Percentiles rank a stretch among this genome's conserved stretches.
Evolutionary conservation across 2,329 filamentous ascomycete species (phyloP).

Genomic region (Talaromyces funiculosus): DNA sequence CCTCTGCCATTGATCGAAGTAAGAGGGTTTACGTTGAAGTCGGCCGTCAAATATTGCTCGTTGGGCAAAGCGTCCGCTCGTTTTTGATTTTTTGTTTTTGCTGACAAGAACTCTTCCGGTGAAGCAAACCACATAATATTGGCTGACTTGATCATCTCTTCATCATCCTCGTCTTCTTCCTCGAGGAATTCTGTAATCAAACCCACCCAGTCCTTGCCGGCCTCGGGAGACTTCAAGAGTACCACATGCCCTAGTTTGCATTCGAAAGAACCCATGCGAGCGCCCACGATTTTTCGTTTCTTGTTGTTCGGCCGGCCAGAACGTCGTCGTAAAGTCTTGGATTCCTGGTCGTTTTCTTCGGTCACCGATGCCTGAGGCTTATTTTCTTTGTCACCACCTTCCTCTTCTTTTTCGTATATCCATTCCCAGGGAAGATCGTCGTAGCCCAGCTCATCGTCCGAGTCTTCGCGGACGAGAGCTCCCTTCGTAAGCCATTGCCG

Average conservation of each 20-base stretch:
- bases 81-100: constrained; percentile 67
- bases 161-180: constrained; percentile 62
- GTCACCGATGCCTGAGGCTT: constrained; percentile 16
- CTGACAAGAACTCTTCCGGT: constrained; percentile 76
- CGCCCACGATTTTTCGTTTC: constrained; percentile 62
- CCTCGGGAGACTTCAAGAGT: constrained; percentile 78
- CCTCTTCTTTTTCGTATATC: constrained; percentile 56
- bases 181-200: constrained; percentile 79
- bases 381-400: constrained; percentile 20
- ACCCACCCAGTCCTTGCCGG: constrained; percentile 85
- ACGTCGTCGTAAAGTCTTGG: constrained; percentile 23
- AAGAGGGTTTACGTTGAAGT: constrained; percentile 81
- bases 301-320: constrained; percentile 26
- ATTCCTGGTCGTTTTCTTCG: constrained; percentile 18
- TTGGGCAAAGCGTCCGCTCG: constrained; percentile 75
- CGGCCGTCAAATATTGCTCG: constrained; percentile 84
- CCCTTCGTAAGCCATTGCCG: constrained; percentile 52
- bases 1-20: constrained; percentile 88
- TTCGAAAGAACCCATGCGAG: constrained; percentile 73
- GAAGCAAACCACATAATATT: constrained; percentile 92
- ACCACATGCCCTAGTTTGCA: constrained; percentile 79
- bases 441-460: constrained; percentile 76
- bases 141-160: constrained; percentile 58
- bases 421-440: constrained; percentile 74
- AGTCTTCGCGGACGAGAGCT: constrained; percentile 68